These are phyloP conservation scores for Rhynchospora pubera DNA, from an alignment of 176 grass and related monocot genomes.

Conservation along the genomic window DNA sequence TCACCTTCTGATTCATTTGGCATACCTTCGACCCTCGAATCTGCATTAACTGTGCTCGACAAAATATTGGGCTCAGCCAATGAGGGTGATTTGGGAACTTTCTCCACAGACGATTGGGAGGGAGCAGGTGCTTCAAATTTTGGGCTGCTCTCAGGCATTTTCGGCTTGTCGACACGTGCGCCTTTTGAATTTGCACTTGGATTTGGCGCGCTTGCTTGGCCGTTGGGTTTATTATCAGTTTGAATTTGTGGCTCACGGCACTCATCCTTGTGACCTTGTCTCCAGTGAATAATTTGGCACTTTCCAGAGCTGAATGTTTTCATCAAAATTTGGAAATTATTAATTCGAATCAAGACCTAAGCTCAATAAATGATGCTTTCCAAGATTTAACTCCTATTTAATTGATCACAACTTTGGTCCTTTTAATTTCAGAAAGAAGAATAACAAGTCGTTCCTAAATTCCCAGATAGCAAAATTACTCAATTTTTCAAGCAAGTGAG, in stretches of 20 bases:
- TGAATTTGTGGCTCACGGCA: slow-evolving; percentile 37
- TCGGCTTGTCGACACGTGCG: slow-evolving; percentile 26
- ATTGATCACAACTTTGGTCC: neutral
- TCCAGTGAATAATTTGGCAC: slow-evolving; percentile 88
- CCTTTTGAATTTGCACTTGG: slow-evolving; percentile 18
- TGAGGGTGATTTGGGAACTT: slow-evolving; percentile 5
- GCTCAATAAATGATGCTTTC: neutral
- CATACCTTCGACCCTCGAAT: neutral
- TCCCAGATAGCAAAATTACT: neutral
- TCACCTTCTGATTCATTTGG: neutral
- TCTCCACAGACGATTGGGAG: neutral
- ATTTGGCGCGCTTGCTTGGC: neutral
- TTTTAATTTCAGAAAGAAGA: neutral
- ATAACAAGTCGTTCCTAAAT: neutral
- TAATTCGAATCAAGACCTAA: neutral
- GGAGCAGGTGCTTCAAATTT: slow-evolving; percentile 15
- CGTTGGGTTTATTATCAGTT: slow-evolving; percentile 22
- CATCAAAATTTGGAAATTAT: slow-evolving; percentile 11
- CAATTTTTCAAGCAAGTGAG: neutral
- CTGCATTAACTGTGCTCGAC: neutral
- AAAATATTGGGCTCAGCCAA: neutral
- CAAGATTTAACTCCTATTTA: neutral
- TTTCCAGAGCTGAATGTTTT: slow-evolving; percentile 55
- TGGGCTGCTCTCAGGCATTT: slow-evolving; percentile 29
- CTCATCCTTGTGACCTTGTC: slow-evolving; percentile 80